Base-by-base conservation (phyloP, 2,329 filamentous ascomycete genomes). In the Penicillium sclerotigenum region DNA sequence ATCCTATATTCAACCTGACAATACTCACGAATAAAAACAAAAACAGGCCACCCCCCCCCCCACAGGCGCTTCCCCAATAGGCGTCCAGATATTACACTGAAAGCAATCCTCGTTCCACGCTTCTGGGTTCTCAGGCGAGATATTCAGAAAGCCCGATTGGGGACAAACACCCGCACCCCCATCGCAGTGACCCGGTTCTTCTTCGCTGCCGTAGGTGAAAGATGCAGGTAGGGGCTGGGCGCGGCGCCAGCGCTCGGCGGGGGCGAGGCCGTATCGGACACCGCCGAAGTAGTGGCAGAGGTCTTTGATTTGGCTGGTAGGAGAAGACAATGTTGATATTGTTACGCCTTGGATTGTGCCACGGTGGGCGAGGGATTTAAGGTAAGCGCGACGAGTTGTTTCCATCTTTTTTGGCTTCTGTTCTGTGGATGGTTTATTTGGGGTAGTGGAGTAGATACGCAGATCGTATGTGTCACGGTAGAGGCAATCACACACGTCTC, bases 11-110 rank as follows among this genome's bases (percentile, higher is more conserved):
- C 1, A 11, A 4, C 11, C 20, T 1, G 22, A 11, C 3, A 5
- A 34, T 10, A 71, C 76, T 59, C 75, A 78, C 81, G 82, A 45
- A 84, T 81, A 66, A 78, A 84, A 61, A 85, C 79, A 48, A 82
- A 74, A 0, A 85, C 81, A 5, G 83, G 83, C 81, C 82, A 85
- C 16, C 82, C 72, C 18, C 54, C 71, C 33, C 68, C 54, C 71
- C 33, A 68, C 65, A 6, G 79, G 79, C 18, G 71, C 60, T n/a
- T 74, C 65, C 5, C 77, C 81, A 20, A 68, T 61, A 3, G 83
- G 82, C 37, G 83, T 73, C 76, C 80, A 84, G 5, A 85, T 72
- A 65, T 84, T 84, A 48, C 75, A 70, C 59, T 83, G 80, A 58
- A 84, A 73, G 57, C 82, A 84, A 65, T 85, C 80, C 61, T 85